Evolutionary conservation across 1,284 basidiomycete genomes (phyloP).

Genomic region (Cyathus olla): DNA sequence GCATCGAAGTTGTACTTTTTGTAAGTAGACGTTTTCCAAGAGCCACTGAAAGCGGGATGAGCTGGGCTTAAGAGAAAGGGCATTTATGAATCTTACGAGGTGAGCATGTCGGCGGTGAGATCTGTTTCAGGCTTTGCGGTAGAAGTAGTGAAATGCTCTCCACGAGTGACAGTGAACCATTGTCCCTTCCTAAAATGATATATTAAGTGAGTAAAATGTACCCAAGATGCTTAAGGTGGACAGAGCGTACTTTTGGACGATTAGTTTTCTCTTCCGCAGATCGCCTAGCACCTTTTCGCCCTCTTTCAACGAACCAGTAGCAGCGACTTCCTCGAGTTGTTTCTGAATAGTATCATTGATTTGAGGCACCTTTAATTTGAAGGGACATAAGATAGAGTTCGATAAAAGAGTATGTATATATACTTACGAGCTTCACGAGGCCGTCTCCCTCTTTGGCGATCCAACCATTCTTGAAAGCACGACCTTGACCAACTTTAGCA

Average conservation of each 20-base stretch:
- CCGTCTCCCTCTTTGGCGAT: conserved; percentile 92
- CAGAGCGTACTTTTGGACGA: conserved; percentile 69
- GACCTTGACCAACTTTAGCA: conserved; percentile 92
- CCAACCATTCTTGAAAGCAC: conserved; percentile 99
- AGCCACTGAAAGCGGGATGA: conserved; percentile 64
- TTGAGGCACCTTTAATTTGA: conserved; percentile 57
- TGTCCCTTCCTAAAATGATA: conserved; percentile 84
- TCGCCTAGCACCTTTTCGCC: conserved; percentile 89
- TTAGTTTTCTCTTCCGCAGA: conserved; percentile 92
- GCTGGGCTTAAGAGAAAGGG: neutral
- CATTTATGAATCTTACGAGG: conserved; percentile 67
- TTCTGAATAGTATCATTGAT: conserved; percentile 75
- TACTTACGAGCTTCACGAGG: conserved; percentile 85
- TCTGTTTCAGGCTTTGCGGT: conserved; percentile 99
- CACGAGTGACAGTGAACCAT: conserved; percentile 94
- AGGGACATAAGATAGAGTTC: conserved; percentile 5
- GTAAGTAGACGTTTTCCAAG: conserved; percentile 93
- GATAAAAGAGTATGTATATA: neutral
- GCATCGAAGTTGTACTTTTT: conserved; percentile 99
- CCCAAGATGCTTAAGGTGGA: conserved; percentile 5
- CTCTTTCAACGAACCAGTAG: conserved; percentile 74
- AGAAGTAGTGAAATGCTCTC: conserved; percentile 90
- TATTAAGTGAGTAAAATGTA: conserved; percentile 10
- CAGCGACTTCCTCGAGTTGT: conserved; percentile 78
- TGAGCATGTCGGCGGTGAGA: conserved; percentile 95